Percentiles rank a stretch among this genome's conserved stretches.
Conservation (phyloP, 2,329 filamentous ascomycete genomes). For the Alternaria sp. region DNA sequence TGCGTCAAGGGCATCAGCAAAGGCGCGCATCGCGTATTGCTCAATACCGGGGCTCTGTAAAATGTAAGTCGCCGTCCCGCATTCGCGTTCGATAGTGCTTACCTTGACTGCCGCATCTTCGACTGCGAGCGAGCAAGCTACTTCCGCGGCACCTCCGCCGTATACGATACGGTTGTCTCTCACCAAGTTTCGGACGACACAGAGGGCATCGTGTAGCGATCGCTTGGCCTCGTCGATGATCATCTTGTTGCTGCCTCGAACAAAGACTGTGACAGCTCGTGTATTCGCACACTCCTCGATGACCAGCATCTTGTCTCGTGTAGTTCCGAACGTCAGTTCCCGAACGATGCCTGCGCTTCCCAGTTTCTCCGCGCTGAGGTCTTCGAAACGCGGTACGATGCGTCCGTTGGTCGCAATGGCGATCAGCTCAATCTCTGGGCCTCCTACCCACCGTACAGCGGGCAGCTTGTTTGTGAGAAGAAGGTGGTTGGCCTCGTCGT, state of each 20-base stretch:
- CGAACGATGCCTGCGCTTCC: constrained; percentile 88
- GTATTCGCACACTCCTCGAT: constrained; percentile 99
- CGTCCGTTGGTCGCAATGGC: constrained; percentile 98
- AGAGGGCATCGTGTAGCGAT: constrained; percentile 95
- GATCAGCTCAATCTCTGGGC: constrained; percentile 97
- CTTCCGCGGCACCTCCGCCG: constrained; percentile 94
- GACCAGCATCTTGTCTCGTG: constrained; percentile 98
- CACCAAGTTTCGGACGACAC: constrained; percentile 95
- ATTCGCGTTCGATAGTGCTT: constrained; percentile 21
- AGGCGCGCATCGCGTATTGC: constrained; percentile 98
- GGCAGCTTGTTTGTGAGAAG: constrained; percentile 95
- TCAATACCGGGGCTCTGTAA: constrained; percentile 86
- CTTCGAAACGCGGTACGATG: constrained; percentile 97
- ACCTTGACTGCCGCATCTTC: constrained; percentile 90
- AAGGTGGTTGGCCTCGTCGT: constrained; percentile 98
- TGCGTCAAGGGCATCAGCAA: constrained; percentile 91
- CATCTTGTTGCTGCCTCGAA: constrained; percentile 99
- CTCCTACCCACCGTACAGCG: constrained; percentile 96
- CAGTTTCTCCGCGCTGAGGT: constrained; percentile 88
- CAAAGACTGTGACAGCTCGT: constrained; percentile 93
- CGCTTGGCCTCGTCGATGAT: constrained; percentile 99
- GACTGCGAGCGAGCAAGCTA: constrained; percentile 94
- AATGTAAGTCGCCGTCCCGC: constrained; percentile 13
- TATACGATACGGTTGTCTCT: constrained; percentile 97
- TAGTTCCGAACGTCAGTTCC: constrained; percentile 97